These are phyloP conservation scores for Neurospora sp. DNA, from an alignment of 495 filamentous ascomycete species.

Conservation along the genomic window DNA sequence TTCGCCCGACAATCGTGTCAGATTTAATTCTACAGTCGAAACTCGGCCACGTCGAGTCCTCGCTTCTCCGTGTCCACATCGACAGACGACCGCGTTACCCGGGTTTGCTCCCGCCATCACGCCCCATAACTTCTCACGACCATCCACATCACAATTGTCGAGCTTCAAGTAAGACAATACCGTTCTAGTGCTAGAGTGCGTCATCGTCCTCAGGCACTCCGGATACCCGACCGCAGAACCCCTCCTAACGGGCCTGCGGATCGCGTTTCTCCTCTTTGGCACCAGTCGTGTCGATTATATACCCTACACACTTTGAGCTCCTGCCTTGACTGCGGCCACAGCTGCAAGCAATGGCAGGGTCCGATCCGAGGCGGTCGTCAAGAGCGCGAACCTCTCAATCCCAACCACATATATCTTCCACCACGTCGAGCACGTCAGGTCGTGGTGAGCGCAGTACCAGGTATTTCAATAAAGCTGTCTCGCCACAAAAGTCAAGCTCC, in stretches of 20 bases:
- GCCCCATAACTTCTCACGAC: not conserved
- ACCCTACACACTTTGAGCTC: not conserved
- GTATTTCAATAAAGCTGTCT: conserved; percentile 58
- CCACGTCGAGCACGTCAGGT: conserved; percentile 53
- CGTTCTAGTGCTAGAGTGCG: not conserved
- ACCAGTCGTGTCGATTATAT: not conserved
- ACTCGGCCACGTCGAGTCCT: not conserved
- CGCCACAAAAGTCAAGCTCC: conserved; percentile 62
- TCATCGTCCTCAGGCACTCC: not conserved
- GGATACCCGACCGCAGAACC: not conserved
- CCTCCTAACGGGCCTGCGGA: not conserved
- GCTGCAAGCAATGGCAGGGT: conserved; percentile 39
- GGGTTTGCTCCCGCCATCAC: not conserved
- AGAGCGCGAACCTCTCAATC: conserved; percentile 78
- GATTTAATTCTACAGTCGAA: not conserved
- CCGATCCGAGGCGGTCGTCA: conserved; percentile 80
- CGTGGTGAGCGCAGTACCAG: conserved; percentile 61
- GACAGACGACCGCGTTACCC: not conserved
- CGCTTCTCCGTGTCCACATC: not conserved
- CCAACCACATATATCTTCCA: conserved; percentile 67
- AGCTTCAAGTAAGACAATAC: not conserved
- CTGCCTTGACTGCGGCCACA: conserved; percentile 17
- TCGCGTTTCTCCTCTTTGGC: not conserved
- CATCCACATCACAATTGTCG: not conserved
- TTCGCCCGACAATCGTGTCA: not conserved